Evolutionary conservation across 352 stramenopile genomes (phyloP).

Genomic region (Globisporangium parvum): DNA sequence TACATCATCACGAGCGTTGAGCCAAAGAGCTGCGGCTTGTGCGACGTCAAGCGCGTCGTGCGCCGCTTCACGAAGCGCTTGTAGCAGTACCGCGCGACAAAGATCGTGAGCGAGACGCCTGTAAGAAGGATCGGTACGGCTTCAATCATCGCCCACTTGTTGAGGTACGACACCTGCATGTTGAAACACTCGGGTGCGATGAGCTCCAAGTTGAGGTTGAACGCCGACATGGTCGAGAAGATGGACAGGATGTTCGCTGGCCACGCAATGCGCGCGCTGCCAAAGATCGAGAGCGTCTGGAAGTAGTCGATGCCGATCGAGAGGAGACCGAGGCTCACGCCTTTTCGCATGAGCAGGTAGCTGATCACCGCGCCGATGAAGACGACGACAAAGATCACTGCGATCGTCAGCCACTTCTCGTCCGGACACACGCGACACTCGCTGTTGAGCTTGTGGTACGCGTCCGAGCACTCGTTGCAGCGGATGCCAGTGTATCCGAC

Average conservation of each 20-base stretch:
- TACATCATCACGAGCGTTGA: constrained; percentile 81
- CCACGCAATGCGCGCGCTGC: constrained; percentile 62
- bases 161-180: constrained; percentile 62
- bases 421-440: constrained; percentile 50
- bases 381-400: constrained; percentile 45
- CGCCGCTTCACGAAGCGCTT: constrained; percentile 49
- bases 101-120: constrained; percentile 33
- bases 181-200: constrained; percentile 77
- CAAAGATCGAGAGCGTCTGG: constrained; percentile 82
- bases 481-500: constrained; percentile 35
- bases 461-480: constrained; percentile 37
- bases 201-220: constrained; percentile 85
- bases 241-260: constrained; percentile 48
- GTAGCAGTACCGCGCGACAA: constrained; percentile 47
- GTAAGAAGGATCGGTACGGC: constrained; percentile 45
- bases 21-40: constrained; percentile 63
- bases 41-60: constrained; percentile 46
- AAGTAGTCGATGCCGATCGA: constrained; percentile 85
- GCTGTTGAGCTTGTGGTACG: constrained; percentile 59
- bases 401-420: constrained; percentile 48
- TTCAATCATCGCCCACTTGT: constrained; percentile 68
- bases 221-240: constrained; percentile 62
- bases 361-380: constrained; percentile 39
- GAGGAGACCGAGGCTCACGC: constrained; percentile 63
- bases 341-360: constrained; percentile 49